Percentiles rank a stretch among this genome's conserved stretches.
These are phyloP conservation scores for Colletotrichum liaoningense DNA, from an alignment of 2,329 filamentous ascomycete species.

Conservation along the genomic window DNA sequence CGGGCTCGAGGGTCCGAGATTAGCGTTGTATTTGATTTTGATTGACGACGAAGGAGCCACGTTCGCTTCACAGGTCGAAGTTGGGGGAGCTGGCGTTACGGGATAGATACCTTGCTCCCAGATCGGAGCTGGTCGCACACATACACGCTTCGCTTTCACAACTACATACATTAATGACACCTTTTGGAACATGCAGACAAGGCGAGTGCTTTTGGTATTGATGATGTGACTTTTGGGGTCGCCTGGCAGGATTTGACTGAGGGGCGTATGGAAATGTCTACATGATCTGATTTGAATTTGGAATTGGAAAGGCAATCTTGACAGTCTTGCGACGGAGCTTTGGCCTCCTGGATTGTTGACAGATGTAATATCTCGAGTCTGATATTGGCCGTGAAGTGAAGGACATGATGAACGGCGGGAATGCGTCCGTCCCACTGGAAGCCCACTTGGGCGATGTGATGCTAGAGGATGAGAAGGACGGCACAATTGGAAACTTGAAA, in stretches of 20 bases:
- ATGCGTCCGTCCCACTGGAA: constrained; percentile 14
- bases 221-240: not conserved
- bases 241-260: not conserved
- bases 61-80: constrained; percentile 9
- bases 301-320: not conserved
- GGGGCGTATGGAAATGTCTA: not conserved
- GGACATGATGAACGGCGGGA: not conserved
- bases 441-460: not conserved
- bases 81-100: constrained; percentile 23
- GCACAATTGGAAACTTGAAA: not conserved
- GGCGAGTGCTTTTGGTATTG: not conserved
- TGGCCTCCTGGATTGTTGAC: not conserved
- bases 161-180: constrained; percentile 33
- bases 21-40: constrained; percentile 12
- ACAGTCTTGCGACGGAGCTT: constrained; percentile 5
- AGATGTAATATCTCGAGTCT: not conserved
- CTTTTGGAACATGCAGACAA: not conserved
- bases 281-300: not conserved
- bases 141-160: constrained; percentile 18
- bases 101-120: constrained; percentile 34
- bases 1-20: not conserved
- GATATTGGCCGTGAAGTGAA: too few relatives aligned
- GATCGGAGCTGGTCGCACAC: constrained; percentile 24
- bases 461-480: not conserved
- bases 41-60: constrained; percentile 1